A percentile compares a stretch with the other conserved stretches of the same genome.
These are phyloP conservation scores for Teratosphaeriaceae sp. DNA, from an alignment of 2,329 filamentous ascomycete species.

Conservation along the genomic window DNA sequence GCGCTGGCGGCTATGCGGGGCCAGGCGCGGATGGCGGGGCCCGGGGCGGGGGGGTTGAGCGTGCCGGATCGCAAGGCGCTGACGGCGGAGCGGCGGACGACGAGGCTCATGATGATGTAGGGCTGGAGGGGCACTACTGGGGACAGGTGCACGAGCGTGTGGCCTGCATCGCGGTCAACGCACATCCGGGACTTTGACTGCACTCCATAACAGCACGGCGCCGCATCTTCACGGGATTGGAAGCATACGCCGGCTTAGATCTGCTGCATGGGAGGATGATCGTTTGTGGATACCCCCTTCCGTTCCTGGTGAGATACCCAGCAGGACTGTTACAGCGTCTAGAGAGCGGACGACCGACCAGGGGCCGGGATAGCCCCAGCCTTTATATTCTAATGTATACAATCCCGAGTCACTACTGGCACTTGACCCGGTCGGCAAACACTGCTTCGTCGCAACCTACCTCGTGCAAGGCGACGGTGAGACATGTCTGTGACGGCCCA, in stretches of 20 bases:
- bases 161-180: too few species aligned
- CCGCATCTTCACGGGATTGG: too few species aligned
- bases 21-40: constrained; percentile 16
- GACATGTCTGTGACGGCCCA: neutral
- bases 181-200: too few species aligned
- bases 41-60: constrained; percentile 6
- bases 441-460: neutral
- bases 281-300: constrained; percentile 15
- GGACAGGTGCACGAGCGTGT: too few species aligned
- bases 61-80: constrained; percentile 16
- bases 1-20: constrained; percentile 48
- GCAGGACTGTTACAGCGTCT: constrained; percentile 1
- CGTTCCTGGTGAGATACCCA: constrained; percentile 1
- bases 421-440: neutral
- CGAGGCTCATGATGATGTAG: constrained; percentile 30
- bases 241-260: too few species aligned
- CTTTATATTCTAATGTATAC: constrained; percentile 15
- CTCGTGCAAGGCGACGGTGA: neutral
- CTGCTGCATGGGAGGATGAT: too few species aligned
- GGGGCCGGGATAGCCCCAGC: neutral
- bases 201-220: too few species aligned
- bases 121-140: too few species aligned
- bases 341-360: neutral
- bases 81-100: constrained; percentile 28
- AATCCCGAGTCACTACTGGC: too few species aligned